phyloP scores from a whole-genome alignment of 139 green algal species.

The Ulvella scutata region DNA sequence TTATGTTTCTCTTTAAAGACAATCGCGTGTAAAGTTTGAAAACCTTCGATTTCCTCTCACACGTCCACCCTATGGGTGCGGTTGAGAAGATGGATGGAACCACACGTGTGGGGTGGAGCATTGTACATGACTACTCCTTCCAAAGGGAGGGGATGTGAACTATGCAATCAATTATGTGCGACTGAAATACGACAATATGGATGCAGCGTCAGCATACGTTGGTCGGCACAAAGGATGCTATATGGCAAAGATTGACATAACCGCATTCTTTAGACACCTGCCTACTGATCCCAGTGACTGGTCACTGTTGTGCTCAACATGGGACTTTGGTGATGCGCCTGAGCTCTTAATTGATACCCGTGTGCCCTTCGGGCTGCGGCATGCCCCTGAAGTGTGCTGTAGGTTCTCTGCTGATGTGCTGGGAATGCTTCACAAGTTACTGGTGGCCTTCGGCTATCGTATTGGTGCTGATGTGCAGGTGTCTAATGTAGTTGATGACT shows the following conservation, averaged over 20 bases:
- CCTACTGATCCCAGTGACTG: neutral
- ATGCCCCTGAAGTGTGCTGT: neutral
- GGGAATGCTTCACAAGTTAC: neutral
- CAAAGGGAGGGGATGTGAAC: neutral
- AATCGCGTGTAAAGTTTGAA: too few relatives aligned
- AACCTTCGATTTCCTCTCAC: too few relatives aligned
- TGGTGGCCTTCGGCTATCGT: neutral
- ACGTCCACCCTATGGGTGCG: too few relatives aligned
- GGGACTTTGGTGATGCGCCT: neutral
- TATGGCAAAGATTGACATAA: neutral
- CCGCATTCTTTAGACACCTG: neutral
- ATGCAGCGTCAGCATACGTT: neutral
- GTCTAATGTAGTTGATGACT: neutral
- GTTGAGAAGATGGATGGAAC: too few relatives aligned
- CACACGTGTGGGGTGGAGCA: too few relatives aligned
- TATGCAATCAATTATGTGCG: neutral
- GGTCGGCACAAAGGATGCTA: neutral
- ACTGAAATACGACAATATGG: neutral
- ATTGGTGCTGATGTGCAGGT: neutral
- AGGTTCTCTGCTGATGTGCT: neutral
- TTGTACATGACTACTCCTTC: neutral
- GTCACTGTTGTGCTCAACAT: too few relatives aligned
- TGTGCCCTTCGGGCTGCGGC: neutral
- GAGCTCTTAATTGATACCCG: neutral
- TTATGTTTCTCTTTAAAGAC: too few relatives aligned